phyloP scores from a whole-genome alignment of 2,329 filamentous ascomycete genomes.

The Byssoonygena ceratinophila region DNA sequence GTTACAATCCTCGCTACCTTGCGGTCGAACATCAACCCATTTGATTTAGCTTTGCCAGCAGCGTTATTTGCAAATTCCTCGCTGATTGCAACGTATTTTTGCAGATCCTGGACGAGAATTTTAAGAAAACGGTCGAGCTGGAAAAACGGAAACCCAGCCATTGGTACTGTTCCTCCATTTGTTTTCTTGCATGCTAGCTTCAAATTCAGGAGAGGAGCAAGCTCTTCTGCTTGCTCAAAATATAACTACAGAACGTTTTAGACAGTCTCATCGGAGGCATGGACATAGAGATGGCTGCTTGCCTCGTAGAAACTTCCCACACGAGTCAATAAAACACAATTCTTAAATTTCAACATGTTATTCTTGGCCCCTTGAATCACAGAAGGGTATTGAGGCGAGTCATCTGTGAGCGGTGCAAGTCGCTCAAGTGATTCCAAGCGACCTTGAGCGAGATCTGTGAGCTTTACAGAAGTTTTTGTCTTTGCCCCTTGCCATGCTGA shows the following conservation, averaged over 20 bases:
- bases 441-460: conserved; percentile 48
- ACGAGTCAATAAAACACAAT: conserved; percentile 81
- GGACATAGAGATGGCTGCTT: conserved; percentile 10
- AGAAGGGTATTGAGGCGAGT: conserved; percentile 61
- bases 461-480: conserved; percentile 29
- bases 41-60: conserved; percentile 59
- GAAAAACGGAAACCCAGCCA: conserved; percentile 91
- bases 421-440: conserved; percentile 37
- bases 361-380: conserved; percentile 75
- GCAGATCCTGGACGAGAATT: conserved; percentile 79
- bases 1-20: conserved; percentile 80
- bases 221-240: conserved; percentile 87
- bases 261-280: not conserved
- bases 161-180: conserved; percentile 66
- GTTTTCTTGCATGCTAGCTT: conserved; percentile 76
- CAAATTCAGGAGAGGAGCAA: conserved; percentile 72
- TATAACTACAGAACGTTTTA: conserved; percentile 50
- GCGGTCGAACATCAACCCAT: conserved; percentile 73
- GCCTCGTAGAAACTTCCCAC: conserved; percentile 92
- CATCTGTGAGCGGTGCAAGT: conserved; percentile 35
- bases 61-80: conserved; percentile 77
- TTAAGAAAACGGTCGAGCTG: conserved; percentile 91
- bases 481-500: conserved; percentile 26
- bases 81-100: conserved; percentile 83
- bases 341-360: conserved; percentile 82